These are phyloP conservation scores for Ustilago nuda DNA, from an alignment of 1,284 basidiomycete species.

Conservation along the genomic window DNA sequence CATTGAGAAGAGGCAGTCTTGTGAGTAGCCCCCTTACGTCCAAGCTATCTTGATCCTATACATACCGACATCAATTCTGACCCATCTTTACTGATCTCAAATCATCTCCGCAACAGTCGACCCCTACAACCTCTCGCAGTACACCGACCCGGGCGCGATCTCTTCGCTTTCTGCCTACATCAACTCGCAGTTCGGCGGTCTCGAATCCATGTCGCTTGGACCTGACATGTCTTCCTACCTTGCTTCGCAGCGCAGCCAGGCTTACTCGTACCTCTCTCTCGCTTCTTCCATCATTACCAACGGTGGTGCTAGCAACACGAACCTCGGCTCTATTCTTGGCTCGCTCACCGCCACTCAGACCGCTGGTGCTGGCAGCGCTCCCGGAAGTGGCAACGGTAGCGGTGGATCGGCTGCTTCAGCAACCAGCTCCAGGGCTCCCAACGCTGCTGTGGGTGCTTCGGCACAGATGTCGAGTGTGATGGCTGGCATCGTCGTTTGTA, in stretches of 20 bases:
- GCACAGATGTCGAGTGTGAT: constrained; percentile 14
- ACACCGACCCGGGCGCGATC: constrained; percentile 31
- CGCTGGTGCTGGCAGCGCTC: constrained; percentile 1
- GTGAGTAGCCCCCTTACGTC: constrained; percentile 13
- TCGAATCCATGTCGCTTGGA: constrained; percentile 15
- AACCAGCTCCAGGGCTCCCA: constrained; percentile 12
- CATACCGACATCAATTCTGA: background rate
- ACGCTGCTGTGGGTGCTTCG: constrained; percentile 16
- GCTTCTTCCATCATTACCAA: constrained; percentile 34
- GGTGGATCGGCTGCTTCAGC: constrained; percentile 9
- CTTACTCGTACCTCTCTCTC: constrained; percentile 41
- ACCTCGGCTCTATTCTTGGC: constrained; percentile 15
- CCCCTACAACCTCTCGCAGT: constrained; percentile 40
- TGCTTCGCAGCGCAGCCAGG: constrained; percentile 18
- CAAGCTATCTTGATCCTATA: background rate
- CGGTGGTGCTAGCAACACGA: constrained; percentile 27
- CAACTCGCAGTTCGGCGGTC: constrained; percentile 18
- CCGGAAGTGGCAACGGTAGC: background rate
- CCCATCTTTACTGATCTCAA: background rate
- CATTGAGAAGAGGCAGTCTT: constrained; percentile 35
- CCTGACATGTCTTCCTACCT: constrained; percentile 24
- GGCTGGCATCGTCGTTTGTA: constrained; percentile 25
- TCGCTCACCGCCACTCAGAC: constrained; percentile 19
- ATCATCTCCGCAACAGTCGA: constrained; percentile 19
- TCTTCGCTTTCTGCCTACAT: constrained; percentile 33